A percentile compares a stretch with the other conserved stretches of the same genome.
Evolutionary conservation across 2,329 filamentous ascomycete species (phyloP).

Genomic region (Penicillium palitans): DNA sequence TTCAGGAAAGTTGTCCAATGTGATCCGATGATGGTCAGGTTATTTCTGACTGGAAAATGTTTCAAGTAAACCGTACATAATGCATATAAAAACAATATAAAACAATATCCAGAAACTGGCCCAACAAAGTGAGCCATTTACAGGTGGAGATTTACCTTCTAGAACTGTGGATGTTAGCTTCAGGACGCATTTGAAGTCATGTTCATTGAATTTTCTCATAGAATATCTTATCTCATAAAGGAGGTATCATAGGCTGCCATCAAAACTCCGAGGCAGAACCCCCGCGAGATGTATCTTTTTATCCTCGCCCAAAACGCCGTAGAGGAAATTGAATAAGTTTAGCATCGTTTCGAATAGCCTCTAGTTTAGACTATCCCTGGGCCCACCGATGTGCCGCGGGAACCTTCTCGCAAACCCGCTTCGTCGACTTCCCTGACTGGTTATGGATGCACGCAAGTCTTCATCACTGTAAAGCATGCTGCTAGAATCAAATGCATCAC

Average conservation of each 20-base stretch:
- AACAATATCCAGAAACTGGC: conserved; percentile 5
- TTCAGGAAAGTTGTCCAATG: neutral
- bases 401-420: conserved; percentile 40
- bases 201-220: neutral
- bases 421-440: conserved; percentile 32
- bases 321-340: neutral
- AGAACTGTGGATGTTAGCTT: neutral
- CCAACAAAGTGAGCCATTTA: neutral
- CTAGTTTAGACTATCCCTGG: conserved; percentile 55
- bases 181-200: neutral
- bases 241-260: neutral
- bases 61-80: neutral
- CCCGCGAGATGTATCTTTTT: neutral
- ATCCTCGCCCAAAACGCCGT: neutral
- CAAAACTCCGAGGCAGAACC: neutral
- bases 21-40: neutral
- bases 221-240: neutral
- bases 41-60: neutral
- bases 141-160: neutral
- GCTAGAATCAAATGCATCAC: conserved; percentile 36
- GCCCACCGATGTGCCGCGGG: conserved; percentile 40
- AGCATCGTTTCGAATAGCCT: neutral
- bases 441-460: conserved; percentile 34
- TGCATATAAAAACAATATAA: conserved; percentile 5
- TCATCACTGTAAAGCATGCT: conserved; percentile 36